Evolutionary conservation across 164 flowering plant species (phyloP), one percentile per base, ranked within the genome.

Genomic region (Berberis thunbergii): DNA sequence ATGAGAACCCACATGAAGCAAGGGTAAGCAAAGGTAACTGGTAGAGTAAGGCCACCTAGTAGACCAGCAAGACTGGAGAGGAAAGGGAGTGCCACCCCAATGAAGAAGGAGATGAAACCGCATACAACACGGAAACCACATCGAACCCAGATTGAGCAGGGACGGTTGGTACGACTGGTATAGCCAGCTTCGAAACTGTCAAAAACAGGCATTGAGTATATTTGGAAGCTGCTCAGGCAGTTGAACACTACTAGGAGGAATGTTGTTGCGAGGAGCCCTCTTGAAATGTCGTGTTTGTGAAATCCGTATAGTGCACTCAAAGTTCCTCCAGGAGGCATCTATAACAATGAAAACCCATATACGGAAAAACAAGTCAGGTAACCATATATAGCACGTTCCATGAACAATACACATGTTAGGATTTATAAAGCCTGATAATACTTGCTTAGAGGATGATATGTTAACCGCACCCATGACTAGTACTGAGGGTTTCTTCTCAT

Each of bases 1-100:
- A 95, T 85, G 43, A 87, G 86, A 52, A 82, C 94, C 99, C 99
- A 95, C 97, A 95, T 91, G 88, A 95, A 95, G 80, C 99, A 95
- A 61, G 99, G 99, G 69, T 95, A 95, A 3, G 99, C 99, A 67
- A 95, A 95, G 6, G 99, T 95, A 66, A 95, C 96, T 0, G 97
- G 99, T 43, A 95, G 91, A n/a, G 99, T 89, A 7, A 95, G 90
- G 40, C 99, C 99, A 48, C 99, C 97, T 42, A 91, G 48, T 26
- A 95, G 74, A 60, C 99, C 99, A 4, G 99, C 99, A 43, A 95
- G 80, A 70, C 97, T 95, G 7, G 99, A 89, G 65, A 95, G 90
- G 76, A 95, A 91, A 4, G 99, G 99, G 11, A 95, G 86, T 9
- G 99, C 97, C 50, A 95, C 89, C 2, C 97, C 97, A 40, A 95